A percentile compares a stretch with the other conserved stretches of the same genome.
Conservation (phyloP, 2,329 filamentous ascomycete species). For the Penicillium vulpinum region DNA sequence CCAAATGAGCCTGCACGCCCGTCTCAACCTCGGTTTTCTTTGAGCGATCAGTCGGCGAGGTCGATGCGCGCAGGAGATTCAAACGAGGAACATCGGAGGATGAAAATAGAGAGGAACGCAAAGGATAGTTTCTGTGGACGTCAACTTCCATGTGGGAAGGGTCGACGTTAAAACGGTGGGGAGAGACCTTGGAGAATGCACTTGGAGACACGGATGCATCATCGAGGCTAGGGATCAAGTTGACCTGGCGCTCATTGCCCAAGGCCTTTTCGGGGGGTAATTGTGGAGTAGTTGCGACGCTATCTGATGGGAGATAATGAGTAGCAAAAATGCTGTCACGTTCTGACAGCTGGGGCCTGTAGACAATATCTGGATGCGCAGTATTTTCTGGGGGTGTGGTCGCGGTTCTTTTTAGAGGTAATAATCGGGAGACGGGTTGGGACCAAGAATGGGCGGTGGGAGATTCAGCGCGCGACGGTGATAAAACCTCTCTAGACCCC, state of each 20-base stretch:
- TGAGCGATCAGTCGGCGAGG: conserved; percentile 27
- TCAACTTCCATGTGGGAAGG: conserved; percentile 42
- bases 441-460: conserved; percentile 39
- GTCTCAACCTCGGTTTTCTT: conserved; percentile 25
- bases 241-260: conserved; percentile 34
- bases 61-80: conserved; percentile 30
- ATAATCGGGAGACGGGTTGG: conserved; percentile 28
- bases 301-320: conserved; percentile 57
- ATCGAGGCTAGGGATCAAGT: conserved; percentile 32
- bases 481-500: conserved; percentile 30
- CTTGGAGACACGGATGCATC: conserved; percentile 33
- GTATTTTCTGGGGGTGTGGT: conserved; percentile 33
- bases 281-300: conserved; percentile 44
- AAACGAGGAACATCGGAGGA: conserved; percentile 25
- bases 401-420: conserved; percentile 40
- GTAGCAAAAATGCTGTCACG: conserved; percentile 65
- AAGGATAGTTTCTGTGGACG: conserved; percentile 34
- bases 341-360: conserved; percentile 58
- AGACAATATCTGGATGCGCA: conserved; percentile 26
- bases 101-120: conserved; percentile 30
- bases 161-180: conserved; percentile 29
- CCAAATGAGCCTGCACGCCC: conserved; percentile 19
- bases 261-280: conserved; percentile 32
- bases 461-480: conserved; percentile 38
- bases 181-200: conserved; percentile 32